Base-by-base conservation (phyloP, 768 basidiomycete species). In the Crepidotus variabilis region DNA sequence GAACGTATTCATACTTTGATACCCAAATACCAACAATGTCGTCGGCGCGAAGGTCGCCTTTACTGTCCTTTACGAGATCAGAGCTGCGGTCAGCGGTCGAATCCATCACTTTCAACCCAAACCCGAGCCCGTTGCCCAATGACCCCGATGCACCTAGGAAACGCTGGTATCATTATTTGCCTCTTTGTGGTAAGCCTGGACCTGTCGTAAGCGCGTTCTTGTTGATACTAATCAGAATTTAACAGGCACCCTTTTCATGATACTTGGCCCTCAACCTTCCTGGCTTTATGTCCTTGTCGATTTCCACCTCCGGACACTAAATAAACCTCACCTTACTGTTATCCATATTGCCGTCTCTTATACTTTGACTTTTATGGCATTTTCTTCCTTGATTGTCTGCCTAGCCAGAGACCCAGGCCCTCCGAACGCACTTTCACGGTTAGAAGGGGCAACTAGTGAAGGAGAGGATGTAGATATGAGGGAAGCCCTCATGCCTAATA, bases 391-490 rank as follows among this genome's bases (percentile, higher is more conserved):
- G 60, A 84, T 90, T 51, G 78, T 88, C 43, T 86, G 87, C 59
- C 73, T 90, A 39, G 80, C 74, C 24, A 81, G 91, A 57, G 88
- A 93, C 68, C 92, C 91, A 11, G 91, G 91, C 0, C 82, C 84
- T 5, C 79, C 86, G 22, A 71, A 62, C 52, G 54, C 63, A 13
- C 47, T 55, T 34, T 63, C 57, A 50, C 54, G 57, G 28, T 51
- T 57, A 48, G 65, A 66, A 56, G 59, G 54, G 43, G 52, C 60
- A 16, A 65, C 69, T 18, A 64, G 61, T 13, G 70, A 65, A 23
- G 67, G 66, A 14, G 77, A 73, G 33, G 78, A 79, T 52, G 69
- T 85, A 51, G 79, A 75, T 32, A 64, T 90, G 46, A 75, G 70
- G 11, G 85, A 90, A 58, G 87, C 87, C 11, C 72, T 92, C 39